These are phyloP conservation scores for Canariomyces notabilis DNA, from an alignment of 2,329 filamentous ascomycete genomes.

Conservation along the genomic window DNA sequence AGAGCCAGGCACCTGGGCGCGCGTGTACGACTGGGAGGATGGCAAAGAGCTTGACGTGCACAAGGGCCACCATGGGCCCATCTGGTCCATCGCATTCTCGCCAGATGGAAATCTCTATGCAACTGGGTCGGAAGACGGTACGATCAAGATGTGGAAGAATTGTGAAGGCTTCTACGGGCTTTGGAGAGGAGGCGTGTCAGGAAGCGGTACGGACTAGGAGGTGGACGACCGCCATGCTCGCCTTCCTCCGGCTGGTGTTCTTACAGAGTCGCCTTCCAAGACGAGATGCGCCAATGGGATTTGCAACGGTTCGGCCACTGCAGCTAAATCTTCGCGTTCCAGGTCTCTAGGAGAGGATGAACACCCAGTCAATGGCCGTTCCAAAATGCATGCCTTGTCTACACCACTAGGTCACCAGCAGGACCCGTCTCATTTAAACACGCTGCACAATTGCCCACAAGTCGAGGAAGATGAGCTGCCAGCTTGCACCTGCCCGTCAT, in stretches of 20 bases:
- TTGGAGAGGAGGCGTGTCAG: slow-evolving; percentile 48
- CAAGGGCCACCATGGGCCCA: slow-evolving; percentile 94
- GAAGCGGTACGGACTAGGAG: slow-evolving; percentile 35
- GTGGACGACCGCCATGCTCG: slow-evolving; percentile 18
- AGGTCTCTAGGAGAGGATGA: no score
- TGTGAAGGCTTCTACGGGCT: slow-evolving; percentile 61
- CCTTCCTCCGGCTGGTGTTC: slow-evolving; percentile 14
- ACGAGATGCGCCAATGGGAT: neutral
- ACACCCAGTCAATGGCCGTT: no score
- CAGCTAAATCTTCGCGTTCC: no score
- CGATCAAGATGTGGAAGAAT: slow-evolving; percentile 86
- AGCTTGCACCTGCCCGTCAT: slow-evolving; percentile 12
- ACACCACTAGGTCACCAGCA: neutral
- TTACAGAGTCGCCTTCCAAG: slow-evolving; percentile 5
- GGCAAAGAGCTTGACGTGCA: slow-evolving; percentile 82
- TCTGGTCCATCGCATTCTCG: slow-evolving; percentile 93
- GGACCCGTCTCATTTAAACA: slow-evolving; percentile 7
- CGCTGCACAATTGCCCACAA: neutral
- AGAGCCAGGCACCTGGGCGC: slow-evolving; percentile 92
- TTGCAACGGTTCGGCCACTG: neutral
- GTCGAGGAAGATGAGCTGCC: neutral
- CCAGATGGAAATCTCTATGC: slow-evolving; percentile 95
- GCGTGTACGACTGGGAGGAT: slow-evolving; percentile 83
- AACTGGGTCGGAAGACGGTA: slow-evolving; percentile 94
- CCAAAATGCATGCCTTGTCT: no score